These are phyloP conservation scores for Colletotrichum sp. DNA, from an alignment of 2,329 filamentous ascomycete genomes.

Conservation along the genomic window DNA sequence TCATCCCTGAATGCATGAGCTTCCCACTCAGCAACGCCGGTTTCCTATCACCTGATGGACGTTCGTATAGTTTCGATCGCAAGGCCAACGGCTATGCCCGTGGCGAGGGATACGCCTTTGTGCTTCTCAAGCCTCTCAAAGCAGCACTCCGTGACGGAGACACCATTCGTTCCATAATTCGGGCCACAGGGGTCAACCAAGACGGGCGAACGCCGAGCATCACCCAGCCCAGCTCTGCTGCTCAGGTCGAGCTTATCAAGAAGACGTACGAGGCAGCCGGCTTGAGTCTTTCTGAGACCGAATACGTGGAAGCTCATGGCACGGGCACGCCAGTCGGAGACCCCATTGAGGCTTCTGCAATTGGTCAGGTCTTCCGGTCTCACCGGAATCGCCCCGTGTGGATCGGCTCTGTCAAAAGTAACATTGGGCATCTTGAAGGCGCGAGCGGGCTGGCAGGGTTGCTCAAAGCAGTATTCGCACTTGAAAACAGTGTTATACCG, in stretches of 20 bases:
- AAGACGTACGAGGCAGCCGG: conserved; percentile 49
- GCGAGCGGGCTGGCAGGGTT: conserved; percentile 56
- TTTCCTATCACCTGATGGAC: conserved; percentile 56
- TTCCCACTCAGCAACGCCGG: conserved; percentile 58
- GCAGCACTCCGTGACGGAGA: conserved; percentile 64
- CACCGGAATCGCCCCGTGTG: conserved; percentile 43
- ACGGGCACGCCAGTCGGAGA: conserved; percentile 65
- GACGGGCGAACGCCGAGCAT: conserved; percentile 66
- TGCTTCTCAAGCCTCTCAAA: conserved; percentile 62
- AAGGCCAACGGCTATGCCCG: conserved; percentile 67
- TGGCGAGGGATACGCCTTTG: conserved; percentile 64
- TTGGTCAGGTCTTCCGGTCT: conserved; percentile 43
- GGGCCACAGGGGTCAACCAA: conserved; percentile 56
- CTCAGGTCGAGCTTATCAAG: conserved; percentile 55
- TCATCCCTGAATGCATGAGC: conserved; percentile 56
- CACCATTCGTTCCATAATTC: conserved; percentile 59
- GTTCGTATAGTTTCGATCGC: conserved; percentile 58
- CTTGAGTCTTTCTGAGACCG: conserved; percentile 48
- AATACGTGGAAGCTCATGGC: conserved; percentile 62
- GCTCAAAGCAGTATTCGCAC: conserved; percentile 53
- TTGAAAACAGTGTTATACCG: conserved; percentile 56
- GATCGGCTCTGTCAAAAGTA: conserved; percentile 59
- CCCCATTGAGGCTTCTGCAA: conserved; percentile 51
- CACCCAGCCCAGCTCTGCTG: conserved; percentile 58
- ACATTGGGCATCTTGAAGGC: conserved; percentile 58